Evolutionary conservation across 306 rosid genomes (phyloP).

Genomic region (Argentina anserina): DNA sequence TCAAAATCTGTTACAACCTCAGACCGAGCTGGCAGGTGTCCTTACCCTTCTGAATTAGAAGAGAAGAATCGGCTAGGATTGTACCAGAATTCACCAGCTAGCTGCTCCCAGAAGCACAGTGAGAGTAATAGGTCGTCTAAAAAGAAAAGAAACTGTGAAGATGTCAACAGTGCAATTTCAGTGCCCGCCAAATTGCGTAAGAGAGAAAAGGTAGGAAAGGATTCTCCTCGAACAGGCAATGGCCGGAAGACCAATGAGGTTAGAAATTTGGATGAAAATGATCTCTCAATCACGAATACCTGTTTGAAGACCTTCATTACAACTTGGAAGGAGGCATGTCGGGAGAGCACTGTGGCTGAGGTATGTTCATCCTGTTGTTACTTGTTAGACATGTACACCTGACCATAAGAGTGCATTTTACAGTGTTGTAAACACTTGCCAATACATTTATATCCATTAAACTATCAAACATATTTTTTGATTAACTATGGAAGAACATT

Average conservation of each 20-base stretch:
- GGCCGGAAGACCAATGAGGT: slow-evolving; percentile 15
- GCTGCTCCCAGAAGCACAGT: slow-evolving; percentile 29
- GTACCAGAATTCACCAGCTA: slow-evolving; percentile 30
- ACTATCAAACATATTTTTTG: neutral
- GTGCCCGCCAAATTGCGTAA: slow-evolving; percentile 20
- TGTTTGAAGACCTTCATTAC: slow-evolving; percentile 55
- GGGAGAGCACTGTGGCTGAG: slow-evolving; percentile 40
- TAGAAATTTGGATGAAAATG: neutral
- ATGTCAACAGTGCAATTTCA: slow-evolving; percentile 11
- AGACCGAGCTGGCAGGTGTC: slow-evolving; percentile 68
- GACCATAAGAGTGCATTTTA: neutral
- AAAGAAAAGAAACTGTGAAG: slow-evolving; percentile 30
- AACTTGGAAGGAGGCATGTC: slow-evolving; percentile 84
- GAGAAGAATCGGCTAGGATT: slow-evolving; percentile 67
- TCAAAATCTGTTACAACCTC: slow-evolving; percentile 39
- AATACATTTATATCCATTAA: neutral
- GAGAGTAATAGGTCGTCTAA: slow-evolving; percentile 31
- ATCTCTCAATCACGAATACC: slow-evolving; percentile 36
- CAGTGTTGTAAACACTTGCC: neutral
- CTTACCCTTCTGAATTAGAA: slow-evolving; percentile 76
- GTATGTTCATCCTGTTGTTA: slow-evolving; percentile 36
- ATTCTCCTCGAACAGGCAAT: slow-evolving; percentile 15
- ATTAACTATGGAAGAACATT: neutral
- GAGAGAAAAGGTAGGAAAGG: slow-evolving; percentile 15
- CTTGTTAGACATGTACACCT: neutral